Base-by-base conservation (phyloP, 78 protist species). In the Ministeria vibrans region DNA sequence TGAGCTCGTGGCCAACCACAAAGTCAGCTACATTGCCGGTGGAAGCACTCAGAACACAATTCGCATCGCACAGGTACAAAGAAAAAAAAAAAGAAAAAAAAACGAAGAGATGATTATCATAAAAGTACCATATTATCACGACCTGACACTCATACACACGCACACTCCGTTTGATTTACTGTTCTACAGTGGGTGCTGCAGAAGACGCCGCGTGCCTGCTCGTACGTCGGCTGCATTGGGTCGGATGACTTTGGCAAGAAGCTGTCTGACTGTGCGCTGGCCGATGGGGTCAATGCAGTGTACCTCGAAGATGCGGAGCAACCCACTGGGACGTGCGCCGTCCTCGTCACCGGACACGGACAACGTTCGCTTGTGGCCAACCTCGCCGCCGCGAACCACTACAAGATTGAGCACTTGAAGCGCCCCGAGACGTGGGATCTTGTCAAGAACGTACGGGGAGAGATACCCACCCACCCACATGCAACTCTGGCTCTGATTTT, bases 321-420 rank as follows among this genome's bases (percentile, higher is more conserved):
- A 0, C 92, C 96, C 49, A 95, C 99, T 36, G 99, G 99, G 71
- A 92, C 95, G 11, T 96, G 98, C 84, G 98, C 97, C 27, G 96
- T 90, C 39, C 79, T 43, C 88, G 75, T 95, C 53, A 80, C 59
- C 38, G 90, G 80, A 49, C 78, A 76, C 59, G n/a, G n/a, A n/a
- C 88, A 94, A 69, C 88, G 99, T 22, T 79, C 95, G 28, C 78
- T 94, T 39, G 87, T 92, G 0, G 92, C 97, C 42, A 72, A 91
- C 79, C 83, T 96, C 66, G 93, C 92, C 55, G 99, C 99, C 23
- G 98, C 99, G 62, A 87, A 93, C 88, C 66, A 88, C 69, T 94
- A 90, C 91, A 85, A 81, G 55, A 51, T 42, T 34, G 43, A 44
- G 20, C 82, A 77, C 49, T 42, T 83, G 53, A 18, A 28, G 78